Conservation (phyloP, 495 filamentous ascomycete species). For the Hypoxylon intermedium region DNA sequence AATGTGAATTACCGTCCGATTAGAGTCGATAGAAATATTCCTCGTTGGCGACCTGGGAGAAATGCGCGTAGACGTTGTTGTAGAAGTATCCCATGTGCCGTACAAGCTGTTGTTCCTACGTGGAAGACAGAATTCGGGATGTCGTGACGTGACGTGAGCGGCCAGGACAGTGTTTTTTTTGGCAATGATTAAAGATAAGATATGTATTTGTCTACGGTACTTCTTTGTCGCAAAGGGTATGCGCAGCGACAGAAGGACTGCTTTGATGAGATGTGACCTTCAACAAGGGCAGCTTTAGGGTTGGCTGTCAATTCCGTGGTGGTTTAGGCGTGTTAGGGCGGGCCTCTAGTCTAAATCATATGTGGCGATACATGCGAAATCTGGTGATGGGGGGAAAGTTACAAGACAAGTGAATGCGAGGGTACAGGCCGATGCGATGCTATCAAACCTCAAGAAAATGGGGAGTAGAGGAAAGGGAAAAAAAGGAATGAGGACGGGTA, state of each 20-base stretch:
- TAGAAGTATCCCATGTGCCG: neutral
- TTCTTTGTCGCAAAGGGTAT: slow-evolving; percentile 40
- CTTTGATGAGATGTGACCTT: slow-evolving; percentile 22
- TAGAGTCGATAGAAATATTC: neutral
- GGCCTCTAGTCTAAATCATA: slow-evolving; percentile 36
- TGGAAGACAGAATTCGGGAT: slow-evolving; percentile 7
- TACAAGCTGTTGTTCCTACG: neutral
- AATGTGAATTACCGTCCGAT: slow-evolving; percentile 1
- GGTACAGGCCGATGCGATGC: slow-evolving; percentile 18
- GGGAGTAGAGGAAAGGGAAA: slow-evolving; percentile 15
- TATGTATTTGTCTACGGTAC: slow-evolving; percentile 34
- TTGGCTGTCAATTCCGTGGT: slow-evolving; percentile 9
- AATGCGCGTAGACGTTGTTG: neutral
- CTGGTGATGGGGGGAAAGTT: slow-evolving; percentile 5
- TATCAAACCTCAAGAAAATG: slow-evolving; percentile 9
- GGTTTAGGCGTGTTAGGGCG: slow-evolving; percentile 25
- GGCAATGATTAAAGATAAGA: slow-evolving; percentile 2
- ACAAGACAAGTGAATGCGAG: slow-evolving; percentile 31
- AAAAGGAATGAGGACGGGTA: neutral
- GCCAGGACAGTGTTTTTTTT: slow-evolving; percentile 11
- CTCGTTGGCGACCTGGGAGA: neutral
- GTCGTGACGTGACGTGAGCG: slow-evolving; percentile 19
- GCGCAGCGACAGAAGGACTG: slow-evolving; percentile 13
- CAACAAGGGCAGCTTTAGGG: slow-evolving; percentile 21
- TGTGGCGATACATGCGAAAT: slow-evolving; percentile 29